phyloP scores from a whole-genome alignment of 257 asterid species.

The Forsythia suspensa region DNA sequence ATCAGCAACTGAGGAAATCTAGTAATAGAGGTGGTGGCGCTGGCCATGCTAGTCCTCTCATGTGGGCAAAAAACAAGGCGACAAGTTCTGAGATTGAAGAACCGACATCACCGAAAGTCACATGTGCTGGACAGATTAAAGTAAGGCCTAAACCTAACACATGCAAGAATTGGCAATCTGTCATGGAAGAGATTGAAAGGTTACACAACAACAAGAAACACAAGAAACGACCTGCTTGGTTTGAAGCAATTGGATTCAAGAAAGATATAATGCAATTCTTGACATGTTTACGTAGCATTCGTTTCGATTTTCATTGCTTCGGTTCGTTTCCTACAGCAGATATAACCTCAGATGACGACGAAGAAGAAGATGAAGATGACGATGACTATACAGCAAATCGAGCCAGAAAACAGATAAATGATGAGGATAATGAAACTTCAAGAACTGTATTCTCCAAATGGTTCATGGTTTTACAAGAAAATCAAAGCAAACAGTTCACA shows the following conservation, averaged over 20 bases:
- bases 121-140: constrained; percentile 89
- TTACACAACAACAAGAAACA: constrained; percentile 51
- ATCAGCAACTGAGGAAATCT: constrained; percentile 30
- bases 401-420: constrained; percentile 4
- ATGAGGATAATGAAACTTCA: constrained; percentile 34
- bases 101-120: constrained; percentile 85
- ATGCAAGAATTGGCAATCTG: constrained; percentile 87
- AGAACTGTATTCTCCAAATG: constrained; percentile 72
- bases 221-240: constrained; percentile 53
- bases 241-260: constrained; percentile 69
- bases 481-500: constrained; percentile 22
- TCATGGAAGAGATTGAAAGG: constrained; percentile 91
- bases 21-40: constrained; percentile 20
- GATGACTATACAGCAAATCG: not conserved
- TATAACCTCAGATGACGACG: constrained; percentile 66
- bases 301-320: constrained; percentile 80
- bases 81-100: constrained; percentile 50
- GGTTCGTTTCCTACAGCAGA: constrained; percentile 58
- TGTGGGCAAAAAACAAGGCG: constrained; percentile 52
- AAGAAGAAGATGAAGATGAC: constrained; percentile 39
- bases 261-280: constrained; percentile 80
- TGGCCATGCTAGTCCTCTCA: constrained; percentile 48
- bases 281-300: constrained; percentile 59
- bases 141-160: constrained; percentile 51
- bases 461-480: constrained; percentile 80